These are phyloP conservation scores for Colletotrichum neosansevieriae DNA, from an alignment of 2,329 filamentous ascomycete species.

Conservation along the genomic window DNA sequence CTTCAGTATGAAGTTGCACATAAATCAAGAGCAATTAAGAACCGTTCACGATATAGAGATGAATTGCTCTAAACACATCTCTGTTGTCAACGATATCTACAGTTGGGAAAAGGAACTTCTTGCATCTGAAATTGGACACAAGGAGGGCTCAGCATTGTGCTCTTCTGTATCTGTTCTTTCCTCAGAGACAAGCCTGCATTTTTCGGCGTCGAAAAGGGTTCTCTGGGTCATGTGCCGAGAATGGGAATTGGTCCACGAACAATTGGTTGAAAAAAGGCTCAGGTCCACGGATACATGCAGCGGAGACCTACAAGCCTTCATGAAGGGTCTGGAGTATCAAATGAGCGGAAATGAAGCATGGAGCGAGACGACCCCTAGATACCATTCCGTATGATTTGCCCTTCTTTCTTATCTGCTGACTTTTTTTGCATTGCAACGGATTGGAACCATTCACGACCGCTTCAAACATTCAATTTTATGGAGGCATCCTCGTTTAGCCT, in stretches of 20 bases:
- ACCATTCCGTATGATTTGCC: constrained; percentile 3
- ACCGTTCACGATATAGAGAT: constrained; percentile 45
- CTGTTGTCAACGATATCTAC: constrained; percentile 56
- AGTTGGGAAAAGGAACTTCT: constrained; percentile 54
- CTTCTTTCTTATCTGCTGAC: not conserved
- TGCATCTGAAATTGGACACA: not conserved
- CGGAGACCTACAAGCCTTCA: constrained; percentile 6
- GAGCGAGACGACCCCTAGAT: constrained; percentile 31
- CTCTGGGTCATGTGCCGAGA: constrained; percentile 19
- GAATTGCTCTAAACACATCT: constrained; percentile 53
- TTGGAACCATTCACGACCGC: no score
- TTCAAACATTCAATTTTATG: no score
- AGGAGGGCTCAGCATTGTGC: constrained; percentile 12
- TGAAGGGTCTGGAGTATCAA: constrained; percentile 35
- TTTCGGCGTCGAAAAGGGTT: not conserved
- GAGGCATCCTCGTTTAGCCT: no score
- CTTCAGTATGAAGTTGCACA: constrained; percentile 50
- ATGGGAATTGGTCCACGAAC: constrained; percentile 19
- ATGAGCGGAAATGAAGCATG: constrained; percentile 38
- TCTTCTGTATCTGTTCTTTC: constrained; percentile 9
- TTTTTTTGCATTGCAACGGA: no score
- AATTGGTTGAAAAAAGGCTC: not conserved
- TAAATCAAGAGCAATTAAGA: constrained; percentile 46
- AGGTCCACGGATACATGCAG: not conserved
- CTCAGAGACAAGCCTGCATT: not conserved